Base-by-base conservation (phyloP, 2,329 filamentous ascomycete species). In the Sporothrix globosa region DNA sequence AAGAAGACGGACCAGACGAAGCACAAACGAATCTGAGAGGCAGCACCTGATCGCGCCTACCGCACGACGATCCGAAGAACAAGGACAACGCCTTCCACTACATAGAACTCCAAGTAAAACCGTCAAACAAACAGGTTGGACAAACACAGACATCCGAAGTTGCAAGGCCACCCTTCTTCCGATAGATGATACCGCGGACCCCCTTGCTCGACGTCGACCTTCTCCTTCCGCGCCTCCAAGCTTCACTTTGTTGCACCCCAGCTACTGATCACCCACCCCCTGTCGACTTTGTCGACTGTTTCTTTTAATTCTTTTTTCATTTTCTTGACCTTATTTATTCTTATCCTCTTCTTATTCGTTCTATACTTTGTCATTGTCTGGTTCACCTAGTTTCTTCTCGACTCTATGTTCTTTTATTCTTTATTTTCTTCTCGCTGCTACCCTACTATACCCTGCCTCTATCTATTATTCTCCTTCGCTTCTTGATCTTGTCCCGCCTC, bases 121-220 rank as follows among this genome's bases (percentile, higher is more conserved):
- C 27, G n/a, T 41, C 39, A 58, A n/a, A 60, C 39, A 48, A 13
- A 46, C 48, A 52, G 41, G 50, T 53, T 21, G 75, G 74, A 75
- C 39, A 27, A 10, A 61, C 24, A 13, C 30, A 54, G 65, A 60
- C 67, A 39, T 58, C 41, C 14, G 41, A 68, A 60, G 60, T 30
- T 68, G 53, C 67, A 41, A 63, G 58, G 58, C 58, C 24, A 50
- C 24, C 30, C 67, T 30, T 68, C n/a, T 50, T 50, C 30, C 48
- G 74, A 78, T 76, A 79, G 78, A 79, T 67, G 77, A 78, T 77
- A 77, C 73, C 75, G 76, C 34, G 39, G 48, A 72, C 74, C 74
- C 74, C 73, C 73, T 75, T 75, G 74, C 74, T 73, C 75, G 17
- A 34, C 44, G 11, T 56, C 21, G 24, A 24, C 67, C 27, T 60